Conservation (phyloP, 768 basidiomycete species). For the Hericium erinaceus region DNA sequence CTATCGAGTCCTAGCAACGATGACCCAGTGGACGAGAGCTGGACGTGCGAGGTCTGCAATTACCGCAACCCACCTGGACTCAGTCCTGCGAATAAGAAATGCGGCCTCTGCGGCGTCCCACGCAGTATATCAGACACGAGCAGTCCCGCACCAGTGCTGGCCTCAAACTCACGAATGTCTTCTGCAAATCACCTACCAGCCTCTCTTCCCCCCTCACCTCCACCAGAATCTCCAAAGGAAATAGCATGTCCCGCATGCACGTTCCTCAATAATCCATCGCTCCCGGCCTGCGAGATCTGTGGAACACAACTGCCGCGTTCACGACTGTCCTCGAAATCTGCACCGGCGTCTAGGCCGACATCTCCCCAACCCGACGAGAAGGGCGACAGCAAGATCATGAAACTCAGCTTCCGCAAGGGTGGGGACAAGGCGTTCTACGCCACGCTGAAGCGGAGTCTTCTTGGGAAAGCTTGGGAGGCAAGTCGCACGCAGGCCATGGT, state of each 20-base stretch:
- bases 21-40: slow-evolving; percentile 38
- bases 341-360: slow-evolving; percentile 54
- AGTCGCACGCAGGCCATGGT: slow-evolving; percentile 3
- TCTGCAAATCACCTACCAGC: slow-evolving; percentile 27
- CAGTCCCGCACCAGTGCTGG: slow-evolving; percentile 14
- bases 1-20: slow-evolving; percentile 14
- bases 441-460: slow-evolving; percentile 59
- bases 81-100: slow-evolving; percentile 59
- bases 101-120: slow-evolving; percentile 77
- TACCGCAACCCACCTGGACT: slow-evolving; percentile 72
- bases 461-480: slow-evolving; percentile 72
- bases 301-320: slow-evolving; percentile 48
- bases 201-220: slow-evolving; percentile 33
- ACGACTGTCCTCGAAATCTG: slow-evolving; percentile 34
- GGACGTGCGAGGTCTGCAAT: slow-evolving; percentile 88
- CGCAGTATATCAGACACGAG: slow-evolving; percentile 29
- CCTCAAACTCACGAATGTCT: slow-evolving; percentile 11
- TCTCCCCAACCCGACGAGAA: slow-evolving; percentile 32
- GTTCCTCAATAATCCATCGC: slow-evolving; percentile 77
- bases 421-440: slow-evolving; percentile 81
- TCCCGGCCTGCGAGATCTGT: slow-evolving; percentile 81
- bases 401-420: slow-evolving; percentile 86
- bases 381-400: slow-evolving; percentile 43
- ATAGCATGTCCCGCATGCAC: slow-evolving; percentile 83
- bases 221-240: slow-evolving; percentile 13